A percentile compares a stretch with the other conserved stretches of the same genome.
These are phyloP conservation scores for Pichia paraexigua DNA, from an alignment of 805 yeast genomes.

Conservation along the genomic window DNA sequence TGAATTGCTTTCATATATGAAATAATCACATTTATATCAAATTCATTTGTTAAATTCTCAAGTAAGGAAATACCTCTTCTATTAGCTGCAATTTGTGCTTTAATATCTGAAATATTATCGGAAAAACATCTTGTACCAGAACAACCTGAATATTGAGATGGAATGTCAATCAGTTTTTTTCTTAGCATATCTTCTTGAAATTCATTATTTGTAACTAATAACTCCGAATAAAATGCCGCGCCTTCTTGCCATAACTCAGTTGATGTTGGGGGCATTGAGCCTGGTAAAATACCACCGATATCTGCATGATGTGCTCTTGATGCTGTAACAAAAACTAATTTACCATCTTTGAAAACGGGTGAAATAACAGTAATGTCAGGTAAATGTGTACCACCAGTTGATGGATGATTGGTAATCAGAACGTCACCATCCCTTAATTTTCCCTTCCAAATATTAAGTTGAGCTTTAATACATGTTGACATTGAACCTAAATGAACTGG, in stretches of 20 bases:
- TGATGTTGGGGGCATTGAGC: constrained; percentile 91
- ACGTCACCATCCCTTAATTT: constrained; percentile 67
- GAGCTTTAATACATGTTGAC: constrained; percentile 69
- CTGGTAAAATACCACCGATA: constrained; percentile 87
- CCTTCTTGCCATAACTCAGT: constrained; percentile 84
- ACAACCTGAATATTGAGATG: constrained; percentile 76
- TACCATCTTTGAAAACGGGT: constrained; percentile 62
- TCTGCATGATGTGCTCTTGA: constrained; percentile 96
- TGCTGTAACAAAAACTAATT: constrained; percentile 78
- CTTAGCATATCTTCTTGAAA: constrained; percentile 70
- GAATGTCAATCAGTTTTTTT: constrained; percentile 51
- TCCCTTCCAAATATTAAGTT: constrained; percentile 55
- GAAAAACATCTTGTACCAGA: constrained; percentile 79
- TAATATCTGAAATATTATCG: constrained; percentile 77
- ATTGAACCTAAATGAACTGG: constrained; percentile 84
- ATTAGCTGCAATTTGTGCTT: constrained; percentile 85
- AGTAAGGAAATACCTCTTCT: constrained; percentile 71
- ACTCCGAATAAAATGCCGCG: constrained; percentile 73
- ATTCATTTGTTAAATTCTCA: constrained; percentile 53
- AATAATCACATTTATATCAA: constrained; percentile 48
- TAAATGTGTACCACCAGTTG: constrained; percentile 77
- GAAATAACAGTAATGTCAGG: constrained; percentile 91
- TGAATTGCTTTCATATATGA: constrained; percentile 79
- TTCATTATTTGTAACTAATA: constrained; percentile 61
- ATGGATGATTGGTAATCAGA: constrained; percentile 71